phyloP scores from a whole-genome alignment of 768 basidiomycete genomes.

The Auriculariales sp. region DNA sequence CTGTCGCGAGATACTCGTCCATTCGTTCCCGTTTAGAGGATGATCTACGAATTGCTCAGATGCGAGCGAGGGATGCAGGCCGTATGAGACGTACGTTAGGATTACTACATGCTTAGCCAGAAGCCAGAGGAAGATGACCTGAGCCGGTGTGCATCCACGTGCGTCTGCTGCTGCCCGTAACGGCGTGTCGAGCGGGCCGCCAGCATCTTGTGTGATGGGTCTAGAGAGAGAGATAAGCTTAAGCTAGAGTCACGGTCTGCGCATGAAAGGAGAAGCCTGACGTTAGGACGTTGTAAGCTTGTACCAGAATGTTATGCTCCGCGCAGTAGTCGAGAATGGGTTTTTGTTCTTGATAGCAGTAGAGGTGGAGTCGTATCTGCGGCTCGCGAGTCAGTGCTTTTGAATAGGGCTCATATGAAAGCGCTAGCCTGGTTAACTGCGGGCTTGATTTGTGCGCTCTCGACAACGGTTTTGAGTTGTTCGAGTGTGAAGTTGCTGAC shows the following conservation, averaged over 20 bases:
- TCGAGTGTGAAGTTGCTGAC: conserved; percentile 52
- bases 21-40: conserved; percentile 53
- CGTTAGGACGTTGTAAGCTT: conserved; percentile 59
- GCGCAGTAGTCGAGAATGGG: conserved; percentile 43
- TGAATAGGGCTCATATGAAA: neutral
- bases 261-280: conserved; percentile 16
- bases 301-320: conserved; percentile 45
- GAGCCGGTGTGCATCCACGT: conserved; percentile 40
- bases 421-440: conserved; percentile 52
- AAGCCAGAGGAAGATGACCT: conserved; percentile 59
- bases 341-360: conserved; percentile 39
- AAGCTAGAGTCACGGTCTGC: neutral
- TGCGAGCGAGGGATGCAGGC: neutral
- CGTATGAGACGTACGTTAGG: conserved; percentile 45
- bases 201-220: conserved; percentile 42
- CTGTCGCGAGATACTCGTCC: conserved; percentile 51
- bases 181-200: conserved; percentile 51
- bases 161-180: conserved; percentile 36
- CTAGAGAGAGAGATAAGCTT: conserved; percentile 16
- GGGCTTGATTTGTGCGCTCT: conserved; percentile 47
- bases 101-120: conserved; percentile 52
- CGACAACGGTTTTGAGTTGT: conserved; percentile 33
- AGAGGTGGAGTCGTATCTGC: conserved; percentile 58
- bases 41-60: neutral
- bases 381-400: neutral